These are phyloP conservation scores for Dryas alaskensis DNA, from an alignment of 306 rosid genomes.

Conservation along the genomic window DNA sequence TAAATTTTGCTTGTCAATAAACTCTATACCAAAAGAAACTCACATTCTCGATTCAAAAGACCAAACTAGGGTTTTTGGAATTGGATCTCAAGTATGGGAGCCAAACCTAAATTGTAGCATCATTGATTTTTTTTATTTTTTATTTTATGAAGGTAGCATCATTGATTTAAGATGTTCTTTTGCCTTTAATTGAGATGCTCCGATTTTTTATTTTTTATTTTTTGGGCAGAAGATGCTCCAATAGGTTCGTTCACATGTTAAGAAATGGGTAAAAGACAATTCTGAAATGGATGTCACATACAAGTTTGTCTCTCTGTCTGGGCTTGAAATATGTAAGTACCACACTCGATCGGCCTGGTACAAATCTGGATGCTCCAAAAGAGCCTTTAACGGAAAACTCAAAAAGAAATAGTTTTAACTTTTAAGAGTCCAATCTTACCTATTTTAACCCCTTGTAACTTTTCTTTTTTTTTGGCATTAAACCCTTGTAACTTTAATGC, in stretches of 20 bases:
- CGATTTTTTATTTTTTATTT: not conserved
- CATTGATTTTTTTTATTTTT: too few relatives aligned
- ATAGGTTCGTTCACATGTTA: conserved; percentile 34
- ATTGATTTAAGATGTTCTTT: too few relatives aligned
- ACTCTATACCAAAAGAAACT: too few relatives aligned
- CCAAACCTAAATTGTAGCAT: too few relatives aligned
- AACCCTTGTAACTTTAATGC: not conserved
- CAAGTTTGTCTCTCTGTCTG: conserved; percentile 37
- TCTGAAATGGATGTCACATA: conserved; percentile 37
- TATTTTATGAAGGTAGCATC: too few relatives aligned
- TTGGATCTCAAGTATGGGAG: too few relatives aligned
- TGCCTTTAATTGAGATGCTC: too few relatives aligned
- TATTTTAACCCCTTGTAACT: not conserved
- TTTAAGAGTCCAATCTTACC: not conserved
- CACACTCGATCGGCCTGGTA: conserved; percentile 27
- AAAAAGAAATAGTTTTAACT: too few relatives aligned
- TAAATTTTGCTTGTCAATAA: too few relatives aligned
- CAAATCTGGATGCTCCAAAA: conserved; percentile 16
- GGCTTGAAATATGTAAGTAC: conserved; percentile 34
- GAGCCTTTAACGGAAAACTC: not conserved
- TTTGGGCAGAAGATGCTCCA: conserved; percentile 3
- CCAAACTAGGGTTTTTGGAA: too few relatives aligned
- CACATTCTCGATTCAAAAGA: too few relatives aligned
- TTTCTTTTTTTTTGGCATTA: too few relatives aligned
- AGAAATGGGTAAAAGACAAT: conserved; percentile 32